Base-by-base conservation (phyloP, 306 rosid species). In the Lathyrus oleraceus region DNA sequence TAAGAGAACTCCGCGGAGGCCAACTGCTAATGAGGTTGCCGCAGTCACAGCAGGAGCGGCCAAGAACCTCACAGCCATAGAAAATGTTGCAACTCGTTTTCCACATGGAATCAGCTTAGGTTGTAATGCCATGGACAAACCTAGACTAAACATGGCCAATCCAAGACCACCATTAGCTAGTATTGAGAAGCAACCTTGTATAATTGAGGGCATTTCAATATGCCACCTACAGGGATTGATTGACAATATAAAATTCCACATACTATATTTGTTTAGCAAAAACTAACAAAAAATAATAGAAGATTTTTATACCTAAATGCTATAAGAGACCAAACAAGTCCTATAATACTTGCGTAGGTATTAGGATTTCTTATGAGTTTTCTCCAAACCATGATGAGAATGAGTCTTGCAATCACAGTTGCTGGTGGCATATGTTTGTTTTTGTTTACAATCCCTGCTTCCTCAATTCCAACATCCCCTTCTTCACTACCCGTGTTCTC, bases 91-190 rank as follows among this genome's bases (percentile, higher is more conserved):
- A 30, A 89, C 95, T 12, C 88, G 81, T 83, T 92, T 92, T 59
- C 97, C 96, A 83, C 97, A 92, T 4, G 92, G 92, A 58, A 92
- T 87, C 74, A 92, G 71, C 89, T 83, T 92, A 27, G 95, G 96
- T 70, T 89, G 97, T 40, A 92, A 84, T 61, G 96, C 97, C 97
- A 91, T 91, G 83, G 89, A 91, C 38, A 91, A 36, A 77, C 97
- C 97, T 39, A 91, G 84, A 74, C 97, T 89, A 82, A 91, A 91
- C 97, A 91, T 88, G 45, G 97, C 97, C 96, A 88, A 87, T 81
- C 97, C 97, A 10, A 91, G 75, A 45, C 97, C 97, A 38, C 96
- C 93, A 67, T 87, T 88, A 14, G 97, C 87, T 49, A 91, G 73
- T 64, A 91, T 88, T 21, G 96, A 82, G 35, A 88, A 87, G 38